phyloP scores from a whole-genome alignment of 78 protist genomes.

The Guillardia theta region DNA sequence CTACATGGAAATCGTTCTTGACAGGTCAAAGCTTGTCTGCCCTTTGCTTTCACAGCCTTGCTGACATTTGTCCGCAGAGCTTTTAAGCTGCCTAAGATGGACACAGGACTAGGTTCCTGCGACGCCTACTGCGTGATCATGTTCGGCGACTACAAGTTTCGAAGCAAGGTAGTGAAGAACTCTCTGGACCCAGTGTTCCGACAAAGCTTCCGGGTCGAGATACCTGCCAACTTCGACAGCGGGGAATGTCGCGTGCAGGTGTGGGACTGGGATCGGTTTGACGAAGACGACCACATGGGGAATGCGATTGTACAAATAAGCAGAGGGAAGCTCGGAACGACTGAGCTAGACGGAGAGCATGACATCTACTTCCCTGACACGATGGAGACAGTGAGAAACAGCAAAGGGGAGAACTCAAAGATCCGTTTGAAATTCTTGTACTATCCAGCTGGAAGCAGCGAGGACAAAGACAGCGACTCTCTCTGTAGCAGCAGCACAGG shows the following conservation, averaged over 20 bases:
- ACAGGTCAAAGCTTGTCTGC: background rate
- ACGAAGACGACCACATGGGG: slow-evolving; percentile 15
- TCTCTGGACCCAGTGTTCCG: background rate
- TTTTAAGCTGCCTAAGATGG: background rate
- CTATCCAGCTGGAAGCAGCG: background rate
- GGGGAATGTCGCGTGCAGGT: background rate
- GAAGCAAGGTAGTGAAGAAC: background rate
- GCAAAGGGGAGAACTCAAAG: background rate
- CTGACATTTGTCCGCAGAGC: background rate
- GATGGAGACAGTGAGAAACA: background rate
- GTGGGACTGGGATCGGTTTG: background rate
- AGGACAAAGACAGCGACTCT: too few species aligned
- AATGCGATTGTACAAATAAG: background rate
- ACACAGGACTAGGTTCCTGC: background rate
- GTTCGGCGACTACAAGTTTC: background rate
- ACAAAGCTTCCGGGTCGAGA: background rate
- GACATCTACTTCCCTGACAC: background rate
- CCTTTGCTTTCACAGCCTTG: background rate
- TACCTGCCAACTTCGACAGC: background rate
- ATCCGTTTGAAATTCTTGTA: background rate
- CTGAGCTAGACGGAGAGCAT: background rate
- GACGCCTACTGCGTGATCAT: background rate
- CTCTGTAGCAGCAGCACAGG: too few species aligned
- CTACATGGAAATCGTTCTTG: background rate
- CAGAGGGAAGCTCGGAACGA: background rate